Evolutionary conservation across 768 basidiomycete genomes (phyloP).

Genomic region (Boletus vermiculosoides): DNA sequence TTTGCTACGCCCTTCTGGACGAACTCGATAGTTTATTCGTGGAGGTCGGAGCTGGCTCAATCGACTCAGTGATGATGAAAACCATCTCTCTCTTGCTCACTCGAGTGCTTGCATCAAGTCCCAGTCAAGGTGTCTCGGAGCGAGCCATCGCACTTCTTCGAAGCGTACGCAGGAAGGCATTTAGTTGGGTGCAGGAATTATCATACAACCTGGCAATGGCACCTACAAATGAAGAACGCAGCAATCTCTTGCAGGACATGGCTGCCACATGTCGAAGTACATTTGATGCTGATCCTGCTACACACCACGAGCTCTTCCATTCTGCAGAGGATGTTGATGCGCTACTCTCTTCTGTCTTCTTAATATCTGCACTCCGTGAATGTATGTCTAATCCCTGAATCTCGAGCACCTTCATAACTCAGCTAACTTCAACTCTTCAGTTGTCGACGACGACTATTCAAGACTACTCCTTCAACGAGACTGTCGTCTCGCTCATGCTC

Average conservation of each 20-base stretch:
- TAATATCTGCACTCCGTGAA: constrained; percentile 13
- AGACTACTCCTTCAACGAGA: constrained; percentile 20
- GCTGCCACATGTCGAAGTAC: not conserved
- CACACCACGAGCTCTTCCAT: not conserved
- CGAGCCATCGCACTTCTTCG: not conserved
- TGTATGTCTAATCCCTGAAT: not conserved
- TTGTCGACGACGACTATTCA: not conserved
- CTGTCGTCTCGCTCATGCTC: constrained; percentile 17
- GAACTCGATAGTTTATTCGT: no score
- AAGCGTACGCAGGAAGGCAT: not conserved
- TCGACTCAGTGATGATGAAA: no score
- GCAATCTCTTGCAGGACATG: not conserved
- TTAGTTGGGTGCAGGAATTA: not conserved
- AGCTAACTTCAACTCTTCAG: not conserved
- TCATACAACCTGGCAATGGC: not conserved
- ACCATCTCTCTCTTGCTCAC: no score
- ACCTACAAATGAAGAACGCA: not conserved
- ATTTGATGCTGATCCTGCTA: not conserved
- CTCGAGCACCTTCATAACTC: no score
- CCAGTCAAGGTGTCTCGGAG: not conserved
- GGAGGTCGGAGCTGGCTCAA: no score
- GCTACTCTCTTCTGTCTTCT: constrained; percentile 21
- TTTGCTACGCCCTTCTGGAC: no score
- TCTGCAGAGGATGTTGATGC: not conserved
- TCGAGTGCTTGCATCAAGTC: not conserved